Percentiles rank a stretch among this genome's conserved stretches.
Conservation (phyloP, 2,329 filamentous ascomycete genomes). For the Trichoderma citrinoviride region DNA sequence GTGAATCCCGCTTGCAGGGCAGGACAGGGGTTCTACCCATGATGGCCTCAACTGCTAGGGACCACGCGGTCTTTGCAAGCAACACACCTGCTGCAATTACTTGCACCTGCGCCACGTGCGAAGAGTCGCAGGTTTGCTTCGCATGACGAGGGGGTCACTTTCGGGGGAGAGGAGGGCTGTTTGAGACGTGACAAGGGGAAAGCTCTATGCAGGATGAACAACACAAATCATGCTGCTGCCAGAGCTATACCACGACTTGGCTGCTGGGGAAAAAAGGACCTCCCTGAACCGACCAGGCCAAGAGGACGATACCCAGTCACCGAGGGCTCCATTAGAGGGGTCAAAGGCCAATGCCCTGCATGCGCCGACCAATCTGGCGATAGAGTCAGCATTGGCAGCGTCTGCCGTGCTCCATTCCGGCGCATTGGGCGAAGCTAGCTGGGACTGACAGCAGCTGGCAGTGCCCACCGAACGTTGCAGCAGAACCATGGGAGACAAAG, state of each 20-base stretch:
- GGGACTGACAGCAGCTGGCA: slow-evolving; percentile 8
- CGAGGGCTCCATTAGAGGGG: slow-evolving; percentile 10
- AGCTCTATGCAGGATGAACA: neutral
- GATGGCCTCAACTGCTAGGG: neutral
- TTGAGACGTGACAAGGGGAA: slow-evolving; percentile 3
- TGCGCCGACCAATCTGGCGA: neutral
- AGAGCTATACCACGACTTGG: neutral
- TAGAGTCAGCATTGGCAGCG: slow-evolving; percentile 8
- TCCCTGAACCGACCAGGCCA: neutral
- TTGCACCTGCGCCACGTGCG: slow-evolving; percentile 4
- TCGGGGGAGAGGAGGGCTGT: neutral
- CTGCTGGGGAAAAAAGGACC: neutral
- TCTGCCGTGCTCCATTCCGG: slow-evolving; percentile 15
- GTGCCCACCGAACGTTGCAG: slow-evolving; percentile 11
- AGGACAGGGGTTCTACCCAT: no score
- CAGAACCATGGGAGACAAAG: neutral
- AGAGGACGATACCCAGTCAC: neutral
- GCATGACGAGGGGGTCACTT: slow-evolving; percentile 10
- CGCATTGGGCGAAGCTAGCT: slow-evolving; percentile 5
- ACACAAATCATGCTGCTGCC: neutral
- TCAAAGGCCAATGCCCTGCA: slow-evolving; percentile 5
- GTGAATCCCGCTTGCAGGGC: slow-evolving; percentile 1
- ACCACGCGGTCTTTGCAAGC: neutral
- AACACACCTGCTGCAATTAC: neutral
- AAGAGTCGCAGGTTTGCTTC: slow-evolving; percentile 16